phyloP scores from a whole-genome alignment of 306 rosid species.

The Cercis canadensis region DNA sequence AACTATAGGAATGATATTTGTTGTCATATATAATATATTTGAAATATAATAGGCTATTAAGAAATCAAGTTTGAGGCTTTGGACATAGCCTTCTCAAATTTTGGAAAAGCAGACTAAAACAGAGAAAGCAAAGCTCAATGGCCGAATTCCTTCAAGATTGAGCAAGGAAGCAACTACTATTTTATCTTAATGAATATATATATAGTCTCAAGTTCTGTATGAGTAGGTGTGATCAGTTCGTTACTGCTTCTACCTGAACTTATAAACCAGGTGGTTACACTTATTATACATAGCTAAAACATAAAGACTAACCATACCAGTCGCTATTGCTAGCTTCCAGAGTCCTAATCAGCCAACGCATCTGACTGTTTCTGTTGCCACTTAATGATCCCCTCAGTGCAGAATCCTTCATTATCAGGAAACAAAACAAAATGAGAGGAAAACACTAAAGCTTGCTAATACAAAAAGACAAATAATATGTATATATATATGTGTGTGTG shows the following conservation, averaged over 20 bases:
- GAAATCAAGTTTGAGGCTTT: background rate
- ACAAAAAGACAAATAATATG: background rate
- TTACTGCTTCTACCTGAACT: no score
- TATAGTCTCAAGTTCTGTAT: no score
- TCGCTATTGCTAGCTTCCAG: slow-evolving; percentile 49
- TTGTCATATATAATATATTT: background rate
- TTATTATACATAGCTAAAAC: background rate
- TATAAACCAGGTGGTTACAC: no score
- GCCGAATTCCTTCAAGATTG: background rate
- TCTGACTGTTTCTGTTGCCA: slow-evolving; percentile 43
- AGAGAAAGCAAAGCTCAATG: background rate
- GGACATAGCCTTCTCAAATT: background rate
- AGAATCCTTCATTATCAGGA: slow-evolving; percentile 38
- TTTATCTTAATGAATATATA: background rate
- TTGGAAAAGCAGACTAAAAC: background rate
- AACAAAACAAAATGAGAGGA: slow-evolving; percentile 13
- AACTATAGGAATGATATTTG: slow-evolving; percentile 22
- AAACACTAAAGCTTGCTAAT: background rate
- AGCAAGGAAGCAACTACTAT: background rate
- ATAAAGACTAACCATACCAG: slow-evolving; percentile 51
- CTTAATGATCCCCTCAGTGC: slow-evolving; percentile 26
- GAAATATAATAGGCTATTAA: background rate
- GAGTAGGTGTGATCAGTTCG: no score
- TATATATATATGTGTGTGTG: no score
- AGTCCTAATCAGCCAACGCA: slow-evolving; percentile 50